Conservation (phyloP, 2,329 filamentous ascomycete species). For the Paracorniculantispora psalliotae region DNA sequence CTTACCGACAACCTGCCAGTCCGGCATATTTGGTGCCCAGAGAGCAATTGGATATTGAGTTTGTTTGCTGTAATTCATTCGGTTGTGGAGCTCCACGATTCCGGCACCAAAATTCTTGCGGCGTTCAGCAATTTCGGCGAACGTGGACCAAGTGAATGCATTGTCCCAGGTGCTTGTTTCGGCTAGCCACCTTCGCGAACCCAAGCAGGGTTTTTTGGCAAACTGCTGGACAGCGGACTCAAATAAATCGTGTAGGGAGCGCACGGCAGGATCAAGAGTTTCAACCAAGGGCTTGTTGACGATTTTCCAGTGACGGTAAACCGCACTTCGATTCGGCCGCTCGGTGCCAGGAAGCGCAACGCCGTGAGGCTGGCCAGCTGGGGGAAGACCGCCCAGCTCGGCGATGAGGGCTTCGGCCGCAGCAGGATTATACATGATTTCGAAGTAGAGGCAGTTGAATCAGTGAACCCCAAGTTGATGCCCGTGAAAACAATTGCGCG, state of each 20-base stretch:
- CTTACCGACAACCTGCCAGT: constrained; percentile 74
- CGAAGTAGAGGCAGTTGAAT: neutral
- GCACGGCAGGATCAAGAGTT: constrained; percentile 60
- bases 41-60: constrained; percentile 71
- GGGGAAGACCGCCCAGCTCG: constrained; percentile 57
- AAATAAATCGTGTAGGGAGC: constrained; percentile 70
- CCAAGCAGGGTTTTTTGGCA: constrained; percentile 64
- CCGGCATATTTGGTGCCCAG: constrained; percentile 82
- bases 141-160: constrained; percentile 72
- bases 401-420: neutral
- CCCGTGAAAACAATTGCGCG: neutral
- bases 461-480: neutral
- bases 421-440: constrained; percentile 1
- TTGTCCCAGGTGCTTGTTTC: constrained; percentile 62
- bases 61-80: constrained; percentile 54
- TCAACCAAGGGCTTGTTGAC: constrained; percentile 63
- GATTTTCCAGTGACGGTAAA: constrained; percentile 82
- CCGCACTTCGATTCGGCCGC: constrained; percentile 62
- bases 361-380: constrained; percentile 72
- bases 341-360: constrained; percentile 72
- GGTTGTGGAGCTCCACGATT: constrained; percentile 68
- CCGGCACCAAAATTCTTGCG: constrained; percentile 75
- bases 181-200: constrained; percentile 68
- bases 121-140: constrained; percentile 65
- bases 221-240: constrained; percentile 56